Base-by-base conservation (phyloP, 2,329 filamentous ascomycete genomes). In the Metarhizium anisopliae region DNA sequence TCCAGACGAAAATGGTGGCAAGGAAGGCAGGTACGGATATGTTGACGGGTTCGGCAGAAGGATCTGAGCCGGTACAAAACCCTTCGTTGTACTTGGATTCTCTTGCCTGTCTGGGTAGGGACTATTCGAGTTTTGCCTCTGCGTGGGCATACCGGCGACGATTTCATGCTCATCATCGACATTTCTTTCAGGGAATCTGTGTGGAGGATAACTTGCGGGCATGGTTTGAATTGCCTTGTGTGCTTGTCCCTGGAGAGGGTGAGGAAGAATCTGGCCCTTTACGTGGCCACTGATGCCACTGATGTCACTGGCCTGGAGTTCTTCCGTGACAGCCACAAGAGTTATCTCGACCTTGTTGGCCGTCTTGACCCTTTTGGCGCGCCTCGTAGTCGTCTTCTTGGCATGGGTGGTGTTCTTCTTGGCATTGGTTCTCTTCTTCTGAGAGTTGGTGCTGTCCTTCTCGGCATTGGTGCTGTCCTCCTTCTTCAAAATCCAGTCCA, bases 401-500 rank as follows among this genome's bases (percentile, higher is more conserved):
- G 20, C 7, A 6, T 20, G 3, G 16, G 42, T 30, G 25, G 3
- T 8, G 11, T 20, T 49, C 25, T 49, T 30, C 45, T 16, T 30
- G 25, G 25, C 25, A 25, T 25, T 25, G 25, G 25, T 25, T 25
- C 3, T 25, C 25, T 25, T 25, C 4, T 25, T 25, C 25, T 4
- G 4, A 25, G 25, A 4, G 2, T 20, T 45, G 16, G 42, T 30
- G 25, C 10, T 8, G 1, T 20, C 13, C 25, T 6, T 30, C 25
- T 49, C 16, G 45, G 20, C 2, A 6, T 20, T 45, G 16, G 42
- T 30, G 25, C 10, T 8, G 4, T 20, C 16, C 2, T 49, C 6
- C 45, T 16, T 30, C 20, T 30, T 20, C 8, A 3, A 11, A 18
- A 35, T 40, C 64, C 64, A 66, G 47, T 50, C 50, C 16, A 61